Evolutionary conservation across 495 filamentous ascomycete genomes (phyloP).

Genomic region (Lophium mytilinum): DNA sequence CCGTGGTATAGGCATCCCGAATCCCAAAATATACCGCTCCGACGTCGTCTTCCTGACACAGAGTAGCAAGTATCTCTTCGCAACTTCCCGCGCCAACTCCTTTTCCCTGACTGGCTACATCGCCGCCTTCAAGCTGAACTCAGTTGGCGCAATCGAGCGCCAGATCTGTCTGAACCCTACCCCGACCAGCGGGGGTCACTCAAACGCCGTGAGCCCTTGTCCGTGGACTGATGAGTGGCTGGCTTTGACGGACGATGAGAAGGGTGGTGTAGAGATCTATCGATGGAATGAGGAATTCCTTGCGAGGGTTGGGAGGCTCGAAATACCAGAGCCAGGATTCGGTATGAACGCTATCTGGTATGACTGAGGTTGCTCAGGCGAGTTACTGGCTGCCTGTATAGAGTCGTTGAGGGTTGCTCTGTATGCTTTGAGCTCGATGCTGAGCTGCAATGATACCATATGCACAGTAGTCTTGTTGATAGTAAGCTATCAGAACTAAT

Average conservation of each 20-base stretch:
- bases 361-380: conserved; percentile 42
- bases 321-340: conserved; percentile 73
- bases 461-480: too few relatives aligned
- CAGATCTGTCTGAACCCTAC: conserved; percentile 76
- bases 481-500: too few relatives aligned
- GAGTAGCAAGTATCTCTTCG: conserved; percentile 64
- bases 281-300: conserved; percentile 72
- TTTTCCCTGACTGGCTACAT: conserved; percentile 73
- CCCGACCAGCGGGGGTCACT: conserved; percentile 76
- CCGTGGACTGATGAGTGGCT: conserved; percentile 79
- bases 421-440: too few relatives aligned
- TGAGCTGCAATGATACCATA: too few relatives aligned
- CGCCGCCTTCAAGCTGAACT: conserved; percentile 64
- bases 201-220: conserved; percentile 71
- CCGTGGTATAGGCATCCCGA: conserved; percentile 14
- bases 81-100: conserved; percentile 68
- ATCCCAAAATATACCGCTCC: conserved; percentile 56
- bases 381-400: not conserved
- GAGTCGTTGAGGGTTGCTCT: too few relatives aligned
- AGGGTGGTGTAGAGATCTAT: conserved; percentile 80
- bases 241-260: conserved; percentile 75
- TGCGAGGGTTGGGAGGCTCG: conserved; percentile 61
- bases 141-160: conserved; percentile 59
- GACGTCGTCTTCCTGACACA: conserved; percentile 65
- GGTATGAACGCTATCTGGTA: conserved; percentile 91